phyloP scores from a whole-genome alignment of 1,139 yeast genomes.

The Candida labiduridarum region DNA sequence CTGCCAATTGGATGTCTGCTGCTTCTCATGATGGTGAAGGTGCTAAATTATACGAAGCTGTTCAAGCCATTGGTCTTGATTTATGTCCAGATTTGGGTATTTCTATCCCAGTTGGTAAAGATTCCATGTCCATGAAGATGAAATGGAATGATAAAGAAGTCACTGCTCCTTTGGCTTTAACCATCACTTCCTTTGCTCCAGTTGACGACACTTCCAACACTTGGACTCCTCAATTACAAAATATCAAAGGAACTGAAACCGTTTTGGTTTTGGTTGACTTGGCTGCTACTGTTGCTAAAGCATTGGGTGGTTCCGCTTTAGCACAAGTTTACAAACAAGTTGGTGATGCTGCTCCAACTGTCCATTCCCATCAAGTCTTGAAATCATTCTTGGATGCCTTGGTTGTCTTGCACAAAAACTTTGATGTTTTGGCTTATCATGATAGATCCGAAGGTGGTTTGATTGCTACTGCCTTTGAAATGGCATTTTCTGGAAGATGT shows the following conservation, averaged over 20 bases:
- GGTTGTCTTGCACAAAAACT: slow-evolving; percentile 66
- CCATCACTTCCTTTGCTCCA: slow-evolving; percentile 89
- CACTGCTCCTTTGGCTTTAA: slow-evolving; percentile 91
- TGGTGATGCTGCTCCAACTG: slow-evolving; percentile 84
- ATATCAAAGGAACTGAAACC: slow-evolving; percentile 45
- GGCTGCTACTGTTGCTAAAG: slow-evolving; percentile 56
- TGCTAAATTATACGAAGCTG: slow-evolving; percentile 92
- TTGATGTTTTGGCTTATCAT: slow-evolving; percentile 84
- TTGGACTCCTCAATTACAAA: slow-evolving; percentile 88
- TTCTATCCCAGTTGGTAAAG: slow-evolving; percentile 97
- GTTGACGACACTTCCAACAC: slow-evolving; percentile 84
- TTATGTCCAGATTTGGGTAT: slow-evolving; percentile 92
- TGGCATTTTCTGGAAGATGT: slow-evolving; percentile 95
- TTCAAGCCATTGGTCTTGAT: slow-evolving; percentile 92
- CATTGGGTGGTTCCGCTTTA: slow-evolving; percentile 91
- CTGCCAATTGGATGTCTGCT: slow-evolving; percentile 99
- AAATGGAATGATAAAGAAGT: slow-evolving; percentile 94
- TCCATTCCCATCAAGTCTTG: slow-evolving; percentile 64
- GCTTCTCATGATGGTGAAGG: slow-evolving; percentile 97
- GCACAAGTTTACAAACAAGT: slow-evolving; percentile 91
- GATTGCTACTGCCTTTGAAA: slow-evolving; percentile 80
- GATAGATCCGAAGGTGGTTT: slow-evolving; percentile 98
- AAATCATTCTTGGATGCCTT: slow-evolving; percentile 72
- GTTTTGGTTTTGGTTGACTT: slow-evolving; percentile 80
- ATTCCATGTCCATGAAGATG: slow-evolving; percentile 99